Evolutionary conservation across 2,329 filamentous ascomycete genomes (phyloP), one percentile per base, ranked within the genome.

Genomic region (Penicillium freii): DNA sequence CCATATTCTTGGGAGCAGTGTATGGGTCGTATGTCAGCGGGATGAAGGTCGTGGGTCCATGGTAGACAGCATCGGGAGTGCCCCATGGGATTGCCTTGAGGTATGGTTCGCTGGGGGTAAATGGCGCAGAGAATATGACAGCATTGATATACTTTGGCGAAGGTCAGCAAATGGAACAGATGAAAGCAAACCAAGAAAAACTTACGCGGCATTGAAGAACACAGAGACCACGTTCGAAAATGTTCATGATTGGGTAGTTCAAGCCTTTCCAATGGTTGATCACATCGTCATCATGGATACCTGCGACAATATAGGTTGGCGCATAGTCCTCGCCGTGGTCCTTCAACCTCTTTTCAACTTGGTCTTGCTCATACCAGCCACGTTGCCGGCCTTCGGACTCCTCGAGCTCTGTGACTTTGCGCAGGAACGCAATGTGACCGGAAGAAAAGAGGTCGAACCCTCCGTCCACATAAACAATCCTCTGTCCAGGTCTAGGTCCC

Each of bases 191-290:
- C 5, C 25, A 10, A 47, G 31, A 6, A 54, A 23, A 43, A 74
- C 84, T 69, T 80, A 93, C 91, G 75, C 89, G 89, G 81, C 94
- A 99, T 71, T 99, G 94, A 61, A 97, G 80, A 31, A 97, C 93
- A 73, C 94, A 99, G 23, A 99, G 85, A 1, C 92, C 92, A 42
- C 94, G 88, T 80, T 99, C 94, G 69, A 93, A 96, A 56, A 96
- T 92, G 79, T 97, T 99, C 94, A 99, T 99, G 78, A 99, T 97
- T 27, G 94, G 94, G 72, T 97, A 99, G 78, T 99, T 99, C 68
- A 97, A 83, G 36, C 94, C 93, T 77, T 97, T 97, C 89, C 92
- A 95, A 68, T 88, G 81, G 76, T 99, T 99, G 75, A 99, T 96
- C 59, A 96, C 92, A 62, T 89, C 86, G 73, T 99, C 94, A 69